Evolutionary conservation across 345 rosid genomes (phyloP), one percentile per base, ranked within the genome.

Genomic region (Triadica sebifera): DNA sequence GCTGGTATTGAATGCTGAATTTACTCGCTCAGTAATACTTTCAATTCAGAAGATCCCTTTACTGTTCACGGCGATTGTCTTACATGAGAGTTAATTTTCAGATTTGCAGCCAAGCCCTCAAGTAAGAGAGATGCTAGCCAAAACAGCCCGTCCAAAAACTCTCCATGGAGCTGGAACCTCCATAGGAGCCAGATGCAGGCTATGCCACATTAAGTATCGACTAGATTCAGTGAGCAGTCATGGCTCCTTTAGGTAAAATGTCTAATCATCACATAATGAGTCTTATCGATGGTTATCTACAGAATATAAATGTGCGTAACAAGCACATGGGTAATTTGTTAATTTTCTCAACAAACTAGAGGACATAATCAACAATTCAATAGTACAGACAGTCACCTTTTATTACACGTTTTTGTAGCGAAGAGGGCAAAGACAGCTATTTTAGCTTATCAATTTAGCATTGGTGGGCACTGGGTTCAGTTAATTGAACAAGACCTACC

Each of bases 1-100:
- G 43, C 38, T 64, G 51, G 52, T 78, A 80, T 75, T 82, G 50
- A 80, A 75, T 76, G 78, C 49, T 49, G n/a, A 74, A 64, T 66
- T 65, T 65, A 62, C 72, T 37, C 17, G 0, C 43, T 17, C 13
- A 45, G 39, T 13, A 16, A 20, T 8, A 46, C 10, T 29, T 17
- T n/a, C 5, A 47, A 25, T 11, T 12, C 12, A 38, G 19, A 46
- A 17, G 29, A 38, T 53, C 46, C 37, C 13, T 16, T 39, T 0
- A 41, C 41, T 39, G 47, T 43, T 43, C 10, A 8, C 45, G 12
- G n/a, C n/a, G n/a, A n/a, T n/a, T n/a, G n/a, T n/a, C n/a, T n/a
- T n/a, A n/a, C n/a, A n/a, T n/a, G n/a, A n/a, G n/a, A 39, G n/a
- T 55, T 39, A 7, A 13, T n/a, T 56, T 53, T n/a, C 34, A 53